Percentiles rank a stretch among this genome's conserved stretches.
Conservation (phyloP, 805 yeast genomes). For the Metschnikowia amazonensis region DNA sequence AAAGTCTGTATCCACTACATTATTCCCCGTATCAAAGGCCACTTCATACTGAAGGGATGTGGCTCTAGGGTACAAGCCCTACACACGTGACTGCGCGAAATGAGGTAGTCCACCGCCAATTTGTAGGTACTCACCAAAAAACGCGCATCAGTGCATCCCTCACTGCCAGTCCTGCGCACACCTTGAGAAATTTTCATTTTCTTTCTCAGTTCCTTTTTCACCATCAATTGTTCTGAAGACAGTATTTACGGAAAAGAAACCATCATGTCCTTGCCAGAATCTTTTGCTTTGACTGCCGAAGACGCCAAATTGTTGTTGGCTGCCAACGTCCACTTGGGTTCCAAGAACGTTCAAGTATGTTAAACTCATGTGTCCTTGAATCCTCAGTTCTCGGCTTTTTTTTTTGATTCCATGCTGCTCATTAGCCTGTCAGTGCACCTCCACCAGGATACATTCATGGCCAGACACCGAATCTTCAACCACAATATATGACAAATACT, state of each 20-base stretch:
- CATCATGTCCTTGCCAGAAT: slow-evolving; percentile 78
- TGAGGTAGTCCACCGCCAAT: not conserved
- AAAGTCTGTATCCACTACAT: too few species aligned
- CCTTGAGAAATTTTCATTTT: slow-evolving; percentile 21
- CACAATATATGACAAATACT: slow-evolving; percentile 2
- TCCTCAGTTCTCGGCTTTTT: not conserved
- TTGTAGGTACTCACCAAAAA: not conserved
- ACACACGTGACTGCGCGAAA: slow-evolving; percentile 4
- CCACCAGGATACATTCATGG: not conserved
- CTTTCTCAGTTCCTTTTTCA: slow-evolving; percentile 15
- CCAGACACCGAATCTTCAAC: not conserved
- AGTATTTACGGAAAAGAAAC: slow-evolving; percentile 18
- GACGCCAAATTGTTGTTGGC: slow-evolving; percentile 99
- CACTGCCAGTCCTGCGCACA: slow-evolving; percentile 20
- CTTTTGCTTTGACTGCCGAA: slow-evolving; percentile 91
- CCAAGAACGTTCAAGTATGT: slow-evolving; percentile 99
- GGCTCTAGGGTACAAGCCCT: slow-evolving; percentile 5
- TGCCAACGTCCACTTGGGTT: slow-evolving; percentile 99
- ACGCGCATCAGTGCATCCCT: slow-evolving; percentile 18
- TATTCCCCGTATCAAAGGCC: too few species aligned
- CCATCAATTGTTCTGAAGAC: slow-evolving; percentile 20
- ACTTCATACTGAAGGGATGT: too few species aligned
- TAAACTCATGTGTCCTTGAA: slow-evolving; percentile 8
- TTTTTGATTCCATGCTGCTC: too few species aligned
- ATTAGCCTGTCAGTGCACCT: too few species aligned